A percentile compares a stretch with the other conserved stretches of the same genome.
These are phyloP conservation scores for Aristolochia fimbriata DNA, from an alignment of 164 flowering plant species.

Conservation along the genomic window DNA sequence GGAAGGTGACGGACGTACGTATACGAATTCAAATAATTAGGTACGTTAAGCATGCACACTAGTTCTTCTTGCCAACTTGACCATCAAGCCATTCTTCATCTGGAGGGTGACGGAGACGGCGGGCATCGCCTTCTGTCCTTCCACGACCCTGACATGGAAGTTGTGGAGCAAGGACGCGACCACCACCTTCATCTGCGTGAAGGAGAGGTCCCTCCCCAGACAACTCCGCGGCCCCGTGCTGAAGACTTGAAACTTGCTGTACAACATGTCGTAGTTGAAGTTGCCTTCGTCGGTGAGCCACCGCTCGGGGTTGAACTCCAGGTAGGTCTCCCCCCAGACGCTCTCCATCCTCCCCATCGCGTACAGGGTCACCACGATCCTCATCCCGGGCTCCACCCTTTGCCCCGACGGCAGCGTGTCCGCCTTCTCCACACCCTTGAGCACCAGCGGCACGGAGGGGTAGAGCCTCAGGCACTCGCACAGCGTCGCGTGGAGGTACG, in stretches of 20 bases:
- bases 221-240: slow-evolving; percentile 42
- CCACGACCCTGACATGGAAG: slow-evolving; percentile 18
- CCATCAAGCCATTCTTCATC: slow-evolving; percentile 41
- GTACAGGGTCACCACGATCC: slow-evolving; percentile 15
- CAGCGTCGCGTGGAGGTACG: slow-evolving; percentile 33
- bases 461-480: slow-evolving; percentile 37
- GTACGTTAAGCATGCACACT: too few species aligned
- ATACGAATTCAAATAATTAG: too few species aligned
- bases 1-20: too few species aligned
- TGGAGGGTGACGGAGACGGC: slow-evolving; percentile 18
- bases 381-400: slow-evolving; percentile 12
- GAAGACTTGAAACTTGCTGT: slow-evolving; percentile 30
- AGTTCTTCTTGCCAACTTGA: slow-evolving; percentile 14
- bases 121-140: slow-evolving; percentile 23
- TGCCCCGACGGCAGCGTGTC: slow-evolving; percentile 38
- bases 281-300: slow-evolving; percentile 31
- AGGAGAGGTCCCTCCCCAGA: slow-evolving; percentile 28
- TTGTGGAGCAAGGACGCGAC: slow-evolving; percentile 22
- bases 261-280: slow-evolving; percentile 8
- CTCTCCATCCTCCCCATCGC: slow-evolving; percentile 32
- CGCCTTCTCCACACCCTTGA: slow-evolving; percentile 12
- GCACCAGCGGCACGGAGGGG: slow-evolving; percentile 36
- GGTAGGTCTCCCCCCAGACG: slow-evolving; percentile 45
- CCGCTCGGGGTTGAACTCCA: slow-evolving; percentile 44
- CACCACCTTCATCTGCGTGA: slow-evolving; percentile 31